These are phyloP conservation scores for Pluteus cervinus DNA, from an alignment of 768 basidiomycete genomes.

Conservation along the genomic window DNA sequence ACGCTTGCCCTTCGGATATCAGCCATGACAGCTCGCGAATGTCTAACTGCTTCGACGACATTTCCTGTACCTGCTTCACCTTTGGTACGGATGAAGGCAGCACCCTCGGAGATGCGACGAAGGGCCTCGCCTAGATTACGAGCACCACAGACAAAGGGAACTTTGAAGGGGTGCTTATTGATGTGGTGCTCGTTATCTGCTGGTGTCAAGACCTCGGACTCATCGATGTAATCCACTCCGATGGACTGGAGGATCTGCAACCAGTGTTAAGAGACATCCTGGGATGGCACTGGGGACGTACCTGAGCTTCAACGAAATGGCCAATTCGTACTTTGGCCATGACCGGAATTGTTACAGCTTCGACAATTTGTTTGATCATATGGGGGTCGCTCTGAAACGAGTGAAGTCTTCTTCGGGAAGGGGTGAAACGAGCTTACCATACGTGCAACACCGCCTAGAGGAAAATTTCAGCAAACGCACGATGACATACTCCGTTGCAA, in stretches of 20 bases:
- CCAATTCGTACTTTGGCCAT: slow-evolving; percentile 97
- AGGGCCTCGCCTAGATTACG: slow-evolving; percentile 94
- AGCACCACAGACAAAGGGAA: slow-evolving; percentile 95
- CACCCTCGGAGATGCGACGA: slow-evolving; percentile 94
- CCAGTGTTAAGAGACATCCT: slow-evolving; percentile 2
- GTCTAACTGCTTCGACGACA: slow-evolving; percentile 91
- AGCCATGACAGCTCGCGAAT: slow-evolving; percentile 75
- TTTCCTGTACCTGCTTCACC: slow-evolving; percentile 89
- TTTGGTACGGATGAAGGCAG: slow-evolving; percentile 98
- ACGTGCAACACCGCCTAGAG: slow-evolving; percentile 78
- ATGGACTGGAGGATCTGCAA: slow-evolving; percentile 84
- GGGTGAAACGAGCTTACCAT: slow-evolving; percentile 57
- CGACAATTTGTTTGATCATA: slow-evolving; percentile 96
- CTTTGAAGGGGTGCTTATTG: slow-evolving; percentile 93
- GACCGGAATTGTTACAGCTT: slow-evolving; percentile 93
- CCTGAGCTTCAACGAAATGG: slow-evolving; percentile 96
- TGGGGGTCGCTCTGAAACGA: slow-evolving; percentile 76
- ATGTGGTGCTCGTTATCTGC: slow-evolving; percentile 97
- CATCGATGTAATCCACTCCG: slow-evolving; percentile 96
- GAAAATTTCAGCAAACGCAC: not conserved
- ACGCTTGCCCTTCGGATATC: slow-evolving; percentile 82
- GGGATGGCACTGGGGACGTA: slow-evolving; percentile 19
- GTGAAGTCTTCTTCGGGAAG: slow-evolving; percentile 2
- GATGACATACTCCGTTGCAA: not conserved
- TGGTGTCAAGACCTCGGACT: slow-evolving; percentile 91